Evolutionary conservation across 768 basidiomycete genomes (phyloP).

Genomic region (Suillus bovinus): DNA sequence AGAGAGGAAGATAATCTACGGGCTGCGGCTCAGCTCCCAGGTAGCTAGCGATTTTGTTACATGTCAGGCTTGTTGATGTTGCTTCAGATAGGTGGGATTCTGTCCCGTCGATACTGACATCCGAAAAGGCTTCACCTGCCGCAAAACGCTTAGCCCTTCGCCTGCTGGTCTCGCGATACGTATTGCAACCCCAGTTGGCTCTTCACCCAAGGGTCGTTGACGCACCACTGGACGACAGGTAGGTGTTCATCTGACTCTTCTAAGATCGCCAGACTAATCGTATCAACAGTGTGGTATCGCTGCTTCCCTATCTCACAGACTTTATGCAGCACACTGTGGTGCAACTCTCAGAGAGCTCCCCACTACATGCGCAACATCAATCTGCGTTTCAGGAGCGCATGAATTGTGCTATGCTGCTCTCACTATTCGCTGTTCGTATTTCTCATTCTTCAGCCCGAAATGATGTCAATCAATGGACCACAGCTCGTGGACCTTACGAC

Average conservation of each 20-base stretch:
- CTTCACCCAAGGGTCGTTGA: background rate
- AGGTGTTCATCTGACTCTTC: background rate
- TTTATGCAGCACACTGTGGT: constrained; percentile 7
- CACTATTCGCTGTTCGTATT: constrained; percentile 36
- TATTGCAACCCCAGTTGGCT: constrained; percentile 48
- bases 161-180: constrained; percentile 54
- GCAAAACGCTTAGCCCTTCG: constrained; percentile 58
- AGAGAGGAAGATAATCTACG: constrained; percentile 51
- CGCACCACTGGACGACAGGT: background rate
- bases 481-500: constrained; percentile 25
- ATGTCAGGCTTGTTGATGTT: constrained; percentile 12
- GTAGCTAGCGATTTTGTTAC: constrained; percentile 31
- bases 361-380: constrained; percentile 1
- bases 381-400: constrained; percentile 27
- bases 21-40: constrained; percentile 70
- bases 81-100: constrained; percentile 54
- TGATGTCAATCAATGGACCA: background rate
- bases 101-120: constrained; percentile 45
- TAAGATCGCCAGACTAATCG: background rate
- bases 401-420: constrained; percentile 35
- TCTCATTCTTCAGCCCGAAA: background rate
- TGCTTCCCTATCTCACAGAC: background rate
- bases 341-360: constrained; percentile 8
- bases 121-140: constrained; percentile 55
- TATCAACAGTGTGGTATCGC: background rate